These are phyloP conservation scores for Hysterium pulicare DNA, from an alignment of 2,329 filamentous ascomycete species.

Conservation along the genomic window DNA sequence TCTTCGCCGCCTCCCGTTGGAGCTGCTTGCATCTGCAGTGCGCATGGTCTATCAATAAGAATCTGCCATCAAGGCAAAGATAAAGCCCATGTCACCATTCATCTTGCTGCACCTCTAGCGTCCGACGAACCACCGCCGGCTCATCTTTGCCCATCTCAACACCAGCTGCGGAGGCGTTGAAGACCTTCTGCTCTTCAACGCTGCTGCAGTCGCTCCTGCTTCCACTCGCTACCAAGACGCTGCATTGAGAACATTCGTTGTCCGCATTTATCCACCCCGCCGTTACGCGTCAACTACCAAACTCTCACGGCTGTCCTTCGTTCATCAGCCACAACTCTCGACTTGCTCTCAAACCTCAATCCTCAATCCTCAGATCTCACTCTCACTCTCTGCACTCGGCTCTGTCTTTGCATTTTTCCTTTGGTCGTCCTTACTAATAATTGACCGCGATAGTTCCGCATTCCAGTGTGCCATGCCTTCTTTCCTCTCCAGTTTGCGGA, in stretches of 20 bases:
- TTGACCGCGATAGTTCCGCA: background rate
- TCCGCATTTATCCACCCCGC: too few relatives aligned
- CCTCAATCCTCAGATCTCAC: background rate
- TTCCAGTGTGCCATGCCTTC: conserved; percentile 43
- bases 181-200: too few relatives aligned
- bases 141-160: background rate
- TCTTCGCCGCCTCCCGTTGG: too few relatives aligned
- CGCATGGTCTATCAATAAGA: background rate
- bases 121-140: conserved; percentile 3
- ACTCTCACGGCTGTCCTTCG: conserved; percentile 1
- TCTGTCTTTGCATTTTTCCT: too few relatives aligned
- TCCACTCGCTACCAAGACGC: background rate
- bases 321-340: too few relatives aligned
- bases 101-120: background rate
- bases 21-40: background rate
- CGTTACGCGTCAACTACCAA: background rate
- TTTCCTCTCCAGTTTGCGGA: conserved; percentile 73
- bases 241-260: too few relatives aligned
- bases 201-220: background rate
- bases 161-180: background rate
- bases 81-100: too few relatives aligned
- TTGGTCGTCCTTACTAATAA: background rate
- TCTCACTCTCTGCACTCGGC: background rate
- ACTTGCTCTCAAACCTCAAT: too few relatives aligned
- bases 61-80: background rate